Evolutionary conservation across 495 filamentous ascomycete genomes (phyloP).

Genomic region (Neurospora sp.): DNA sequence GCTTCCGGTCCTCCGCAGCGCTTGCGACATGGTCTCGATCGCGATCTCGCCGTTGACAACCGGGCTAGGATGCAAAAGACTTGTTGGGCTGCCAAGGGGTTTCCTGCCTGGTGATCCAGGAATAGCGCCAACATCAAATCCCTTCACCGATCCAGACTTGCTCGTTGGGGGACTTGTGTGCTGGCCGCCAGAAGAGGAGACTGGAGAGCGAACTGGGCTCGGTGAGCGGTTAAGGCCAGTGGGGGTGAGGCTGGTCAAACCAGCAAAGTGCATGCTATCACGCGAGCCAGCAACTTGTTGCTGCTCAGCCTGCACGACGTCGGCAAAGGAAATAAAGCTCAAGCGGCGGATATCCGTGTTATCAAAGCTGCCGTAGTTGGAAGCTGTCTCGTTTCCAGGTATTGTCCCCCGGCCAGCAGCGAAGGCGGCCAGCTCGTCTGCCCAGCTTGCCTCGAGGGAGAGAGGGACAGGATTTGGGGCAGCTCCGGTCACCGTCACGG

Average conservation of each 20-base stretch:
- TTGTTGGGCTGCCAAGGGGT: conserved; percentile 40
- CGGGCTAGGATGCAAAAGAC: conserved; percentile 13
- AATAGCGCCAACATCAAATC: conserved; percentile 38
- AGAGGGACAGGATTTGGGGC: conserved; percentile 14
- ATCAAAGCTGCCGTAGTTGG: conserved; percentile 65
- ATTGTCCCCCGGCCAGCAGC: conserved; percentile 22
- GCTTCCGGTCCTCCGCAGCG: conserved; percentile 69
- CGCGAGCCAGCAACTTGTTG: conserved; percentile 35
- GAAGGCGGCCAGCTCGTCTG: conserved; percentile 46
- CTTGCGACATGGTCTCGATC: conserved; percentile 87
- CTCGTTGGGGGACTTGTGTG: conserved; percentile 58
- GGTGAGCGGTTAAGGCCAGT: conserved; percentile 54
- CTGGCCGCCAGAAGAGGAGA: conserved; percentile 49
- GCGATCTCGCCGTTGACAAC: conserved; percentile 56
- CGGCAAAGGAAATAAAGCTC: conserved; percentile 89
- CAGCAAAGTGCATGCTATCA: conserved; percentile 51
- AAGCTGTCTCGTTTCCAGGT: conserved; percentile 42
- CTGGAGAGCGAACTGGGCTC: conserved; percentile 59
- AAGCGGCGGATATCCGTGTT: conserved; percentile 68
- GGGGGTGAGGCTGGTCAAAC: conserved; percentile 34
- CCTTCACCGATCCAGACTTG: conserved; percentile 54
- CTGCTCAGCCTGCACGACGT: conserved; percentile 88
- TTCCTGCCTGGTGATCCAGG: conserved; percentile 38
- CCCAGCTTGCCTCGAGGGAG: conserved; percentile 31
- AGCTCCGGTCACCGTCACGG: conserved; percentile 46